Base-by-base conservation (phyloP, 2,329 filamentous ascomycete species). In the Arthrobotrys conoides region DNA sequence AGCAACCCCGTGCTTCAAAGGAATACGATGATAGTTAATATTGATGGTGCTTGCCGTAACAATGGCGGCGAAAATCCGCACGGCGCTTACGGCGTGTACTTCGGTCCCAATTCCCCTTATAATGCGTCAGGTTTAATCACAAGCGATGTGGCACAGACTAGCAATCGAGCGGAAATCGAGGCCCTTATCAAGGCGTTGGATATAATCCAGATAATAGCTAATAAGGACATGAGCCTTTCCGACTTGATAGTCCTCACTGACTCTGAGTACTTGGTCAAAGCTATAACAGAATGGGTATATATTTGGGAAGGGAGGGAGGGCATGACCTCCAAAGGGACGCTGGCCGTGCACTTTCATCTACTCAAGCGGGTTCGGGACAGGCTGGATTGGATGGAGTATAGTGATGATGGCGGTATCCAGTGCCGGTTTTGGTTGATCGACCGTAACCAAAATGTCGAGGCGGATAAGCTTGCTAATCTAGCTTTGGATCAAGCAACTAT, bases 121-220 rank as follows among this genome's bases (percentile, higher is more conserved):
- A 57, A 57, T 33, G 27, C 14, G 24, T 57, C 16, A 27, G 53
- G 53, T n/a, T n/a, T 57, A 9, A 27, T 57, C 53, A 9, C 53
- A 18, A 33, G 20, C 24, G 53, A 57, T 33, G 24, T 33, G 16
- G 20, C 53, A 9, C 53, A 57, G n/a, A 57, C 53, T 9, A 57
- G 53, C 53, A 53, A 53, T 53, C 53, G 53, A 27, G 53, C 53
- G 16, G 53, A 57, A 57, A 57, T 57, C 27, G 53, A 57, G 33
- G 53, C 53, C 16, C 20, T 57, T 57, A 57, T 57, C 53, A 57
- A 36, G 24, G 53, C 53, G 53, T 33, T 57, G 53, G 53, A 57
- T 33, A 33, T 33, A 27, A 36, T 57, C 6, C 53, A 57, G 20
- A 57, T 33, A 18, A 57, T 57, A 27, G 14, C 14, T 18, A 57